phyloP scores from a whole-genome alignment of 768 basidiomycete genomes.

The Termitomyces sp. region DNA sequence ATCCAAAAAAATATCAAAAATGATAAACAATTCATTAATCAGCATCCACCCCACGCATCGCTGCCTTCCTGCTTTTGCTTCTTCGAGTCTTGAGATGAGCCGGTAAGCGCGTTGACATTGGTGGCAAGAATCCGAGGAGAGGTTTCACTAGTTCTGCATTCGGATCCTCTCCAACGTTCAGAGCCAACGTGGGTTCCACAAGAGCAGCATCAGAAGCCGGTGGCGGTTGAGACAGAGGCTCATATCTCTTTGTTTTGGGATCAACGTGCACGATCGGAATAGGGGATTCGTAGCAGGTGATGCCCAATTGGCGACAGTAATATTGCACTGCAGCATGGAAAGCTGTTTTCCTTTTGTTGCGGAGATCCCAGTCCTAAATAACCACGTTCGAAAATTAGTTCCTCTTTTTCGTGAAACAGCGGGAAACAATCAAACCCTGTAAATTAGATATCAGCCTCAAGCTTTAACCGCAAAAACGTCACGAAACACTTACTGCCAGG shows the following conservation, averaged over 20 bases:
- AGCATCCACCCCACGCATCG: constrained; percentile 29
- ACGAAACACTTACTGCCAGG: constrained; percentile 17
- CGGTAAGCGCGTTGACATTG: constrained; percentile 27
- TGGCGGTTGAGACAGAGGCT: constrained; percentile 9
- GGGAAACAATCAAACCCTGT: constrained; percentile 5
- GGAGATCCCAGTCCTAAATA: constrained; percentile 52
- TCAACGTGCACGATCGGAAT: constrained; percentile 53
- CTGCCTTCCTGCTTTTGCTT: constrained; percentile 37
- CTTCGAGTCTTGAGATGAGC: constrained; percentile 32
- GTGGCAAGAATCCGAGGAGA: constrained; percentile 43
- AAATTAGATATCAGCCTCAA: background rate
- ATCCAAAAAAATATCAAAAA: background rate
- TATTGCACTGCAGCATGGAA: constrained; percentile 77
- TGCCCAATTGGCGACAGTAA: constrained; percentile 66
- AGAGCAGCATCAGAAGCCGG: constrained; percentile 7
- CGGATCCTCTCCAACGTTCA: constrained; percentile 20
- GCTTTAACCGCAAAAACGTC: background rate
- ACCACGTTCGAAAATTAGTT: background rate
- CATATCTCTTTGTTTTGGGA: constrained; percentile 20
- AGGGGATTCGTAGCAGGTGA: constrained; percentile 53
- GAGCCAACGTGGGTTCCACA: constrained; percentile 11
- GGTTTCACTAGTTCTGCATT: constrained; percentile 29
- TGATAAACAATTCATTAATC: background rate
- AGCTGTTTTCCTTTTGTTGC: constrained; percentile 59
- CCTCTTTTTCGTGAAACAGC: background rate